Conservation (phyloP, 805 yeast genomes). For the Saccharomycopsis synnaedendra region DNA sequence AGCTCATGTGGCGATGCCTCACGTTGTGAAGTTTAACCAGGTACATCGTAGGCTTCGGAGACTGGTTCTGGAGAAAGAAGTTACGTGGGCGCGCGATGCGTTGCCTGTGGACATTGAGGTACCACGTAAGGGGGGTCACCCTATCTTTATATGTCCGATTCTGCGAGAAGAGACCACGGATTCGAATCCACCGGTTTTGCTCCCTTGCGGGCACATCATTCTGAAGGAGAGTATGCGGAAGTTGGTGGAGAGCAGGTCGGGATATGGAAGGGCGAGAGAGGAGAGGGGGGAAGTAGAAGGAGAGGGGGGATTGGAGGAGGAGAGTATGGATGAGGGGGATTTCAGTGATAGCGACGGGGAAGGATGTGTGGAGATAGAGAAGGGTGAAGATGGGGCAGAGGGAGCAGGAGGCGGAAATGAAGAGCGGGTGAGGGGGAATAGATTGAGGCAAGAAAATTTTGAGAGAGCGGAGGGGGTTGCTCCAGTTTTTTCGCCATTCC, state of each 20-base stretch:
- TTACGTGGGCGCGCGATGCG: neutral
- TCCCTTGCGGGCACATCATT: conserved; percentile 56
- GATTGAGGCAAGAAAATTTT: no score
- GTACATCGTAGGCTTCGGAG: conserved; percentile 9
- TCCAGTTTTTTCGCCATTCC: no score
- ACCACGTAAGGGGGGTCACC: conserved; percentile 45
- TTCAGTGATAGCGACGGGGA: neutral
- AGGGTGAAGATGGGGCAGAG: neutral
- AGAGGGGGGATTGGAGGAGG: neutral
- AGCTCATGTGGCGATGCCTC: conserved; percentile 9
- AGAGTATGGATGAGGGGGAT: conserved; percentile 3
- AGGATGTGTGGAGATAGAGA: neutral
- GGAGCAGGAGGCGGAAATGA: neutral
- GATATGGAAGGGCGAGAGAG: neutral
- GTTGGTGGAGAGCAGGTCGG: conserved; percentile 25
- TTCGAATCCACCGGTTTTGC: conserved; percentile 48
- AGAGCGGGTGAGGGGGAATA: no score
- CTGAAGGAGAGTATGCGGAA: conserved; percentile 41
- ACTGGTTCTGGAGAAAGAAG: neutral
- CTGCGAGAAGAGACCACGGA: conserved; percentile 53
- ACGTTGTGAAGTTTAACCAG: conserved; percentile 11
- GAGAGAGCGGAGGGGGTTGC: no score
- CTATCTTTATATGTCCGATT: conserved; percentile 63
- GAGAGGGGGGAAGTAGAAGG: neutral
- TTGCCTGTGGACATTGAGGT: conserved; percentile 49